Evolutionary conservation across 768 basidiomycete genomes (phyloP).

Genomic region (Pleurotus cornucopiae): DNA sequence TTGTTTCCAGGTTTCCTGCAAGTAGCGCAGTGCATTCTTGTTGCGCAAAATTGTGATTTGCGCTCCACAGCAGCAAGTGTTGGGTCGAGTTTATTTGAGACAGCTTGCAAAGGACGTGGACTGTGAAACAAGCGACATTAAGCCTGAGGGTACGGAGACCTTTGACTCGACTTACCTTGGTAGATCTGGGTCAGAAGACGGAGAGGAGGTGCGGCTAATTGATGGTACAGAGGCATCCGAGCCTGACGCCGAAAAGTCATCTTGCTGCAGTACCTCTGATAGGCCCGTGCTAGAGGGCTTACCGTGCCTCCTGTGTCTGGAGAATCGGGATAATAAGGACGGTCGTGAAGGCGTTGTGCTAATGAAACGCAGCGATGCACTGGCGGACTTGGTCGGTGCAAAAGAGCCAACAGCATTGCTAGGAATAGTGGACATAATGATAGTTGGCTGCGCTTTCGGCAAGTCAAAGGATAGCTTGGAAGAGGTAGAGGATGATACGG

Average conservation of each 20-base stretch:
- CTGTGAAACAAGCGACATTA: conserved; percentile 10
- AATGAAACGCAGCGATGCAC: conserved; percentile 19
- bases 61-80: conserved; percentile 48
- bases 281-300: background rate
- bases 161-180: background rate
- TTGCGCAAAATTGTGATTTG: conserved; percentile 44
- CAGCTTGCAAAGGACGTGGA: conserved; percentile 5
- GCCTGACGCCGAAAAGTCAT: background rate
- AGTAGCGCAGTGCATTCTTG: conserved; percentile 38
- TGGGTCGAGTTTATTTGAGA: conserved; percentile 31
- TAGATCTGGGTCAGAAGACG: conserved; percentile 12
- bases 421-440: conserved; percentile 19
- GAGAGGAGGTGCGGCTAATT: conserved; percentile 38
- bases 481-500: conserved; percentile 15
- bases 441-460: conserved; percentile 16
- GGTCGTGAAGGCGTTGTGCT: background rate
- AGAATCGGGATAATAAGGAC: background rate
- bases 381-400: conserved; percentile 31
- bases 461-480: conserved; percentile 18
- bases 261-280: background rate
- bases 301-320: conserved; percentile 1
- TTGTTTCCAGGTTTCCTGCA: conserved; percentile 50
- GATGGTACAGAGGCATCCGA: conserved; percentile 20
- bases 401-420: conserved; percentile 34
- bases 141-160: conserved; percentile 8